Conservation (phyloP, 2,329 filamentous ascomycete genomes). For the Coleophoma eucalyptorum region DNA sequence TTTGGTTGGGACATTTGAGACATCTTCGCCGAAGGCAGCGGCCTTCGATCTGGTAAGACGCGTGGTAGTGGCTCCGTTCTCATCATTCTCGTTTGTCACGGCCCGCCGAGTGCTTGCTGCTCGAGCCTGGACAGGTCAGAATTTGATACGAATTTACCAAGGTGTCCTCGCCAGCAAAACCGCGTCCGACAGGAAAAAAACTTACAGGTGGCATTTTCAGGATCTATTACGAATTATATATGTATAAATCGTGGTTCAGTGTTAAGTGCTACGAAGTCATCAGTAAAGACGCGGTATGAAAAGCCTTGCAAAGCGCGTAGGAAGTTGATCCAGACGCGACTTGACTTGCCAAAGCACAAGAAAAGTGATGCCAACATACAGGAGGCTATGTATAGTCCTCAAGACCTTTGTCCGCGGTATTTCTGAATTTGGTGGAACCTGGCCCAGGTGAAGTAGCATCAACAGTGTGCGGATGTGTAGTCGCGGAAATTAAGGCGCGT, state of each 20-base stretch:
- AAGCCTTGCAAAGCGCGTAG: constrained; percentile 9
- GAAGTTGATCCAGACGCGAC: constrained; percentile 16
- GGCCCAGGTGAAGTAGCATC: constrained; percentile 10
- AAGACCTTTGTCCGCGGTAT: neutral
- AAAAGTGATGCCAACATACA: neutral
- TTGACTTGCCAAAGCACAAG: neutral
- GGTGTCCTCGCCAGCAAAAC: neutral
- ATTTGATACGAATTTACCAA: constrained; percentile 19
- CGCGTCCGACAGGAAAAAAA: constrained; percentile 11
- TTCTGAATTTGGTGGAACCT: neutral
- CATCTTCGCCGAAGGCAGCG: constrained; percentile 64
- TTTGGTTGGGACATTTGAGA: constrained; percentile 45
- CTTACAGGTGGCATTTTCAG: constrained; percentile 52
- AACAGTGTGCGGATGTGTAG: constrained; percentile 17
- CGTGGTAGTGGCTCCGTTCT: constrained; percentile 69
- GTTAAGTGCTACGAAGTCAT: neutral
- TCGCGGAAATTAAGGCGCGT: constrained; percentile 3
- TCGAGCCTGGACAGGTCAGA: constrained; percentile 55
- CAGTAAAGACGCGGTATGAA: constrained; percentile 1
- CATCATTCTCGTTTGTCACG: constrained; percentile 90
- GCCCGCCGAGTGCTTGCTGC: constrained; percentile 64
- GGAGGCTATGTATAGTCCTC: neutral
- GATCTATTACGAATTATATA: constrained; percentile 29
- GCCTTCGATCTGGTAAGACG: constrained; percentile 93
- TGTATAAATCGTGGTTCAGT: constrained; percentile 10